phyloP scores from a whole-genome alignment of 2,329 filamentous ascomycete genomes.

The Claviceps capensis region DNA sequence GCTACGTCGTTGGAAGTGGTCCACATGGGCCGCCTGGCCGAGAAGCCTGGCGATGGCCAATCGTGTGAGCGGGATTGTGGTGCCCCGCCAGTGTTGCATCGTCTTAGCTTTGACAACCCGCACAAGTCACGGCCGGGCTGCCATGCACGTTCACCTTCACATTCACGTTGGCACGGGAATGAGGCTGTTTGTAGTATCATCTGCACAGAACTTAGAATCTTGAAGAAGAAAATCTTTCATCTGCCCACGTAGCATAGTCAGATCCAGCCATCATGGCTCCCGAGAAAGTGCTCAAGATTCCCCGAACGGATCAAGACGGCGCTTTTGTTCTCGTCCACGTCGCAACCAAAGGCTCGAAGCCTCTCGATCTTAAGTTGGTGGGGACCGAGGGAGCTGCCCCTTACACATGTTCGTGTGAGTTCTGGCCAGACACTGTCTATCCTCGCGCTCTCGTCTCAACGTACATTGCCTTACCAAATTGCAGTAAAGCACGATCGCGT shows the following conservation, averaged over 20 bases:
- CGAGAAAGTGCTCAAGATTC: conserved; percentile 39
- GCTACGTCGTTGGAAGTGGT: no score
- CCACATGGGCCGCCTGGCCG: no score
- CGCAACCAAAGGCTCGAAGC: conserved; percentile 31
- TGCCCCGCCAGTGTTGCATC: no score
- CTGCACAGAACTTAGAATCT: neutral
- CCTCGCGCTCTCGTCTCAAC: neutral
- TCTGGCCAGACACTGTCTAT: neutral
- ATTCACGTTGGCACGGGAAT: neutral
- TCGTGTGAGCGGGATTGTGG: no score
- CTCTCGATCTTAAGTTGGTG: conserved; percentile 51
- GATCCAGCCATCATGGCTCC: conserved; percentile 11
- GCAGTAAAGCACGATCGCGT: conserved; percentile 44
- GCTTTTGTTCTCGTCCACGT: conserved; percentile 49
- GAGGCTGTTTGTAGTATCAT: neutral
- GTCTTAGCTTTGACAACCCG: no score
- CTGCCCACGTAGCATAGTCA: neutral
- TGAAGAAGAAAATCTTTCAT: neutral
- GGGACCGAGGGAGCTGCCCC: conserved; percentile 53
- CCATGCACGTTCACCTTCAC: neutral
- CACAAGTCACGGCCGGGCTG: neutral
- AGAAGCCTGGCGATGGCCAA: no score
- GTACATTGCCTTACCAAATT: neutral
- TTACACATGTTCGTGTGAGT: conserved; percentile 44
- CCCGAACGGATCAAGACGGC: conserved; percentile 37